phyloP scores from a whole-genome alignment of 495 filamentous ascomycete genomes.

The Monascus purpureus region DNA sequence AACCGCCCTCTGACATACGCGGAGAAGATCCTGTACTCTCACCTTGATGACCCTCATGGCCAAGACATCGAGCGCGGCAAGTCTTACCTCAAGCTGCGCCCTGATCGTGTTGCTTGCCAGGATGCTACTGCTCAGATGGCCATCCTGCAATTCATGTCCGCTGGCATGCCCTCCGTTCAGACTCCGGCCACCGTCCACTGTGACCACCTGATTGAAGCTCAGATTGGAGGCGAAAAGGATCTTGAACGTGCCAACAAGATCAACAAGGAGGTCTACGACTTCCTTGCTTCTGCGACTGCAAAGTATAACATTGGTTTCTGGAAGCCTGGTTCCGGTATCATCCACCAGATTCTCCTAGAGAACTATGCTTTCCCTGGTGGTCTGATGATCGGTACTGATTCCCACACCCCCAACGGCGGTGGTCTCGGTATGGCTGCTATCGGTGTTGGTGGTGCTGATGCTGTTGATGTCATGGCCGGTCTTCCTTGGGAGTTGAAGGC shows the following conservation, averaged over 20 bases:
- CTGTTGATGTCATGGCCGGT: conserved; percentile 97
- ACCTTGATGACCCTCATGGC: conserved; percentile 91
- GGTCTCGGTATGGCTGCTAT: conserved; percentile 93
- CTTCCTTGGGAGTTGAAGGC: conserved; percentile 98
- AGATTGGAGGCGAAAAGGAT: conserved; percentile 90
- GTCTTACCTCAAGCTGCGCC: conserved; percentile 90
- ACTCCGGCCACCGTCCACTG: conserved; percentile 97
- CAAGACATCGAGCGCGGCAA: conserved; percentile 92
- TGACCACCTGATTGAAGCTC: conserved; percentile 98
- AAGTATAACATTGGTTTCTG: conserved; percentile 99
- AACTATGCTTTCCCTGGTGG: conserved; percentile 99
- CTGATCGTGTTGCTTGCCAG: conserved; percentile 97
- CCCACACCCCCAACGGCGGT: conserved; percentile 96
- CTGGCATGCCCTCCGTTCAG: conserved; percentile 85
- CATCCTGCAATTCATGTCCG: conserved; percentile 98
- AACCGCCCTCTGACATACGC: conserved; percentile 89
- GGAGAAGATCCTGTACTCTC: conserved; percentile 98
- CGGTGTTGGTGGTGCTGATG: conserved; percentile 97
- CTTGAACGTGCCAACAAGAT: conserved; percentile 78
- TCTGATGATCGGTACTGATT: conserved; percentile 97
- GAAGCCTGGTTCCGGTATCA: conserved; percentile 97
- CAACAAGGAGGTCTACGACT: conserved; percentile 99
- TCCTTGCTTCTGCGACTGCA: conserved; percentile 83
- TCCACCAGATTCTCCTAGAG: conserved; percentile 96
- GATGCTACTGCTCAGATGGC: conserved; percentile 99